phyloP scores from a whole-genome alignment of 345 rosid species.

The Schrenkiella parvula region DNA sequence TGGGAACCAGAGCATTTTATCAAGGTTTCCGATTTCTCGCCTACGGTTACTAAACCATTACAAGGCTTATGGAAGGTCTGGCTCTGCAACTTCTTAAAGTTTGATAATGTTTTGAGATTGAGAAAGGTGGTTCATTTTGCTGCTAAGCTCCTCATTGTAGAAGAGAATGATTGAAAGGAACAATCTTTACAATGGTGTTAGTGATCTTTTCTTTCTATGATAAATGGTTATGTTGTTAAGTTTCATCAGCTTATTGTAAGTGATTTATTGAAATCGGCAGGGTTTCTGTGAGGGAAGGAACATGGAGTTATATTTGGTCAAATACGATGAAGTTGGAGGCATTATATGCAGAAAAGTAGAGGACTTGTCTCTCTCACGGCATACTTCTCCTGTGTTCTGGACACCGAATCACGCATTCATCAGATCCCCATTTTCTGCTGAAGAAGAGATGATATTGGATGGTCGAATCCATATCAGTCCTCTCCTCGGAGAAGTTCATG shows the following conservation, averaged over 20 bases:
- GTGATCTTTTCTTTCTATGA: not conserved
- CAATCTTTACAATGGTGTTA: not conserved
- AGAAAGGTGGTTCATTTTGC: not conserved
- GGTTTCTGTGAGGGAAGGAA: slow-evolving; percentile 62
- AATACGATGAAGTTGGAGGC: slow-evolving; percentile 69
- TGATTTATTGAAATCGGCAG: slow-evolving; percentile 38
- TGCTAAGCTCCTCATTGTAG: not conserved
- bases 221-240: slow-evolving; percentile 2
- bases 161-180: not conserved
- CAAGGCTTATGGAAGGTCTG: slow-evolving; percentile 93
- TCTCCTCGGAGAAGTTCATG: slow-evolving; percentile 25
- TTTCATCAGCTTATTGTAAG: not conserved
- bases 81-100: not conserved
- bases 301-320: slow-evolving; percentile 68
- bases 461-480: slow-evolving; percentile 47
- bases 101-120: not conserved
- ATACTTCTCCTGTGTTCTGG: slow-evolving; percentile 71
- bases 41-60: slow-evolving; percentile 60
- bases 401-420: slow-evolving; percentile 45
- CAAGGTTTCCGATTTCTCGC: slow-evolving; percentile 63
- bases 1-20: slow-evolving; percentile 89
- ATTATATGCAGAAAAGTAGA: slow-evolving; percentile 70
- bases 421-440: slow-evolving; percentile 46
- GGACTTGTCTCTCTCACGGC: slow-evolving; percentile 43
- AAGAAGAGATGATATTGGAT: slow-evolving; percentile 52